A percentile compares a stretch with the other conserved stretches of the same genome.
Evolutionary conservation across 2,329 filamentous ascomycete genomes (phyloP).

Genomic region (Akanthomyces uredinophilus): DNA sequence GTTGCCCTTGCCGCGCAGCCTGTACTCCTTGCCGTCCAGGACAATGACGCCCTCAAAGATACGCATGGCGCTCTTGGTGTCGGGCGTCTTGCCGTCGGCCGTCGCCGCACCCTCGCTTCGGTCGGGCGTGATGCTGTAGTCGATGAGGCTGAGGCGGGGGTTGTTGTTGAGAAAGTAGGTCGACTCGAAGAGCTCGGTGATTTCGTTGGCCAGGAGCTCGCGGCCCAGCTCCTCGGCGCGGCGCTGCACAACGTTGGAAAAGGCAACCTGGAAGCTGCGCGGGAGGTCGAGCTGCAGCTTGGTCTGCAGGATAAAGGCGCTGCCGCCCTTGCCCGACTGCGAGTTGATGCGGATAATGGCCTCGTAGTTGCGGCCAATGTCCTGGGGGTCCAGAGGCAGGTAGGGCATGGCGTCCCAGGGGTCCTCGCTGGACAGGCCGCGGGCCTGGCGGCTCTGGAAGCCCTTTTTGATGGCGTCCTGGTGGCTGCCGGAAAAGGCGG

Average conservation of each 20-base stretch:
- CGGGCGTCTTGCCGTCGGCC: conserved; percentile 64
- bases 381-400: conserved; percentile 84
- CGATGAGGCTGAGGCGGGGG: conserved; percentile 78
- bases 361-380: conserved; percentile 96
- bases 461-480: conserved; percentile 96
- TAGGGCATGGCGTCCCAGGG: conserved; percentile 78
- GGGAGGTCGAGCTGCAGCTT: conserved; percentile 88
- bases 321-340: conserved; percentile 89
- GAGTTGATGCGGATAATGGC: conserved; percentile 97
- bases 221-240: conserved; percentile 74
- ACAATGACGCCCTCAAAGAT: conserved; percentile 80
- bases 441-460: conserved; percentile 64
- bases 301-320: conserved; percentile 88
- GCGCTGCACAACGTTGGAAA: conserved; percentile 80
- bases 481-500: conserved; percentile 85
- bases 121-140: conserved; percentile 87
- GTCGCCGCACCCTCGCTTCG: conserved; percentile 66
- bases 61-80: conserved; percentile 72
- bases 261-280: conserved; percentile 85
- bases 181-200: conserved; percentile 79
- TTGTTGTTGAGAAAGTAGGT: conserved; percentile 82
- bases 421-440: conserved; percentile 55
- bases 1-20: conserved; percentile 75
- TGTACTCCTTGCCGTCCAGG: conserved; percentile 75
- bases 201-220: conserved; percentile 79